Evolutionary conservation across 169 alveolate species (phyloP).

Genomic region (Plasmodium falciparum): DNA sequence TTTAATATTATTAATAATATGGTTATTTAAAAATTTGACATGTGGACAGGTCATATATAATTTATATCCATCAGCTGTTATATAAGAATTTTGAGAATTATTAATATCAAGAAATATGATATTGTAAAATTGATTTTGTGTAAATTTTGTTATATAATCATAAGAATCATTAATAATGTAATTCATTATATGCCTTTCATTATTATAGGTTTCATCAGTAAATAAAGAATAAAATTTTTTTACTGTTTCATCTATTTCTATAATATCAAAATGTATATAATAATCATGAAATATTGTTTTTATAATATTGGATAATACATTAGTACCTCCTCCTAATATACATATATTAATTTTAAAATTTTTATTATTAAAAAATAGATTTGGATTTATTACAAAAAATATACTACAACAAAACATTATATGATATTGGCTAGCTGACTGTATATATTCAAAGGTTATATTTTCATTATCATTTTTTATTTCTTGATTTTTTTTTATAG

Average conservation of each 20-base stretch:
- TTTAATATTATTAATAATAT: conserved; percentile 18
- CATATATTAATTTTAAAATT: conserved; percentile 25
- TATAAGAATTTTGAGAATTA: conserved; percentile 55
- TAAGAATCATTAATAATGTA: conserved; percentile 58
- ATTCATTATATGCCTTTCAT: conserved; percentile 34
- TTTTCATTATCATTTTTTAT: background rate
- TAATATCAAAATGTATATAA: conserved; percentile 22
- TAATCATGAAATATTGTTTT: conserved; percentile 45
- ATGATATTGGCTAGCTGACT: conserved; percentile 75
- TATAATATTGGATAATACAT: conserved; percentile 65
- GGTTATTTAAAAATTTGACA: conserved; percentile 32
- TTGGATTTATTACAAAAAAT: conserved; percentile 42
- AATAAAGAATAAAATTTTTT: conserved; percentile 29
- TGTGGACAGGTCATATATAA: conserved; percentile 66
- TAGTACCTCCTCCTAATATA: conserved; percentile 77
- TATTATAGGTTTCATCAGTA: conserved; percentile 10
- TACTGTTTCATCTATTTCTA: conserved; percentile 73
- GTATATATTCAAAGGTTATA: conserved; percentile 48
- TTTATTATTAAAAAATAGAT: background rate
- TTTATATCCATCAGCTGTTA: conserved; percentile 29
- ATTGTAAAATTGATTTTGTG: conserved; percentile 30
- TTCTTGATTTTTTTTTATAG: conserved; percentile 11
- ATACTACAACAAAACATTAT: conserved; percentile 59
- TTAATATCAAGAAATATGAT: conserved; percentile 71
- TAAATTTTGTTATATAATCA: conserved; percentile 32